These are phyloP conservation scores for Neoboletus magnificus DNA, from an alignment of 768 basidiomycete species.

Conservation along the genomic window DNA sequence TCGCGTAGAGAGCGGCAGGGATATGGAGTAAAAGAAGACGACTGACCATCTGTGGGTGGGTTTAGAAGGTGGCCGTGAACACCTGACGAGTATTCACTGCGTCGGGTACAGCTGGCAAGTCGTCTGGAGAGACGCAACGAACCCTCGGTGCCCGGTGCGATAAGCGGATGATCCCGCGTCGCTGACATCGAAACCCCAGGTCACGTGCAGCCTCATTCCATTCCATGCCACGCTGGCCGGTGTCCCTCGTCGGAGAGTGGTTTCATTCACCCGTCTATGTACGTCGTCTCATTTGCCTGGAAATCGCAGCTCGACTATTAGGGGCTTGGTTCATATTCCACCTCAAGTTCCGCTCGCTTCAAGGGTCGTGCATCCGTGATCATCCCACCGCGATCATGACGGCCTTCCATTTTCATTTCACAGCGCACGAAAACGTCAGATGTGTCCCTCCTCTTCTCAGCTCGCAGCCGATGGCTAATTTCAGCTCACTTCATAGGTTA, in stretches of 20 bases:
- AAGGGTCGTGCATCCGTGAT: conserved; percentile 9
- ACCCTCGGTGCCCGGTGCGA: conserved; percentile 2
- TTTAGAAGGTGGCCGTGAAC: background rate
- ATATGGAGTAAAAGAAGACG: no score
- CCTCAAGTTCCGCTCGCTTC: conserved; percentile 16
- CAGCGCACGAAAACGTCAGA: conserved; percentile 7
- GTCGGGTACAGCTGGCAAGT: background rate
- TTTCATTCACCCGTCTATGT: background rate
- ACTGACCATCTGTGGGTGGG: conserved; percentile 24
- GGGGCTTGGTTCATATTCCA: conserved; percentile 3
- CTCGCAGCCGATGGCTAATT: conserved; percentile 16
- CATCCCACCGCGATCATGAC: conserved; percentile 6
- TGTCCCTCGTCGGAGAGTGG: background rate
- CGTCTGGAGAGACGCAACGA: background rate
- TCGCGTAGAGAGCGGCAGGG: background rate
- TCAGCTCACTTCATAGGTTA: conserved; percentile 6
- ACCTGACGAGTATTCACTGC: background rate
- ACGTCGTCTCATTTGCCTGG: background rate
- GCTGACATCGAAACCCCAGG: conserved; percentile 17
- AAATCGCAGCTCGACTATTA: background rate
- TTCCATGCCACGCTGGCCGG: background rate
- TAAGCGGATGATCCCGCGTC: conserved; percentile 21
- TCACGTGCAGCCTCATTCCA: conserved; percentile 14
- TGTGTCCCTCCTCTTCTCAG: background rate
- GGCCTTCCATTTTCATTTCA: conserved; percentile 23